Evolutionary conservation across 805 yeast genomes (phyloP).

Genomic region (Metschnikowia kofuensis): DNA sequence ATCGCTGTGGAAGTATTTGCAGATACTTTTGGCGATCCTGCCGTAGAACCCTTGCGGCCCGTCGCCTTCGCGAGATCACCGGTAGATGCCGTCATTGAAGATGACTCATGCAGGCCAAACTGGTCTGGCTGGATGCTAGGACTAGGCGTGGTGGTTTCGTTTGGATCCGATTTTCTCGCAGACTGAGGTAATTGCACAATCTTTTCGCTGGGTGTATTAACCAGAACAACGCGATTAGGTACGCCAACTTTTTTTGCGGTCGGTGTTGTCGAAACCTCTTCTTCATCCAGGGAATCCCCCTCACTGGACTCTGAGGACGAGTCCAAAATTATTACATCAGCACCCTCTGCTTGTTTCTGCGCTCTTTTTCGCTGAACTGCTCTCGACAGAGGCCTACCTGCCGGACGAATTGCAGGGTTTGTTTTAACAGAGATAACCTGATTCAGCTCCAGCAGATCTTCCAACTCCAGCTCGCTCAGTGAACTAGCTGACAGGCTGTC

Average conservation of each 20-base stretch:
- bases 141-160: too few species aligned
- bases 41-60: too few species aligned
- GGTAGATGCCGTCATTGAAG: too few species aligned
- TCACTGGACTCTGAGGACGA: constrained; percentile 2
- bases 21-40: too few species aligned
- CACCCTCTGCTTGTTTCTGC: neutral
- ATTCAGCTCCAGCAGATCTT: neutral
- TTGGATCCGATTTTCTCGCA: too few species aligned
- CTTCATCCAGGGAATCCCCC: neutral
- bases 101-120: too few species aligned
- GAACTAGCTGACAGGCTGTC: neutral
- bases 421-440: neutral
- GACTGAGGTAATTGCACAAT: too few species aligned
- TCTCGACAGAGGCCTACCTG: neutral
- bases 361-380: neutral
- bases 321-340: constrained; percentile 1
- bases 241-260: neutral
- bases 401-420: neutral
- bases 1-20: too few species aligned
- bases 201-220: too few species aligned
- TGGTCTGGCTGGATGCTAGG: too few species aligned
- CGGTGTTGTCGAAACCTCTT: neutral
- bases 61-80: too few species aligned
- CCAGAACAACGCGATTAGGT: too few species aligned
- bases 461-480: neutral